Evolutionary conservation across 768 basidiomycete species (phyloP).

Genomic region (Megacollybia marginata): DNA sequence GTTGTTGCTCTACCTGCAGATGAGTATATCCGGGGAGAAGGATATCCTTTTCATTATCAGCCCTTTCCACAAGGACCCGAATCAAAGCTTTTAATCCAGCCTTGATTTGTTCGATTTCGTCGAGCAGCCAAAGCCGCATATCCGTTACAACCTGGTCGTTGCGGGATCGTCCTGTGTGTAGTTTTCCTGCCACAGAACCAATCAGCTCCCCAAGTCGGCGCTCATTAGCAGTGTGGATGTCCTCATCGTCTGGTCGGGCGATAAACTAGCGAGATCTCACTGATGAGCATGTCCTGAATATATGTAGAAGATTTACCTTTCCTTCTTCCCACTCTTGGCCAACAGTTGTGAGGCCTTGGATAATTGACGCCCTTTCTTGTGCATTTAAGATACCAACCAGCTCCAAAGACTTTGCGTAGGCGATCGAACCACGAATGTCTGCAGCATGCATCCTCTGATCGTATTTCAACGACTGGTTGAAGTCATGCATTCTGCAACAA

Average conservation of each 20-base stretch:
- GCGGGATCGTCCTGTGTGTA: slow-evolving; percentile 94
- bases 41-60: slow-evolving; percentile 87
- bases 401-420: slow-evolving; percentile 84
- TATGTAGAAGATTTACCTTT: slow-evolving; percentile 34
- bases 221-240: slow-evolving; percentile 99
- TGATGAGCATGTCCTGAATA: background rate
- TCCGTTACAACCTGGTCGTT: slow-evolving; percentile 99
- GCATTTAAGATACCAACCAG: slow-evolving; percentile 74
- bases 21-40: slow-evolving; percentile 97
- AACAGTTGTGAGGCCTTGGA: slow-evolving; percentile 67
- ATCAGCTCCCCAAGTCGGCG: slow-evolving; percentile 89
- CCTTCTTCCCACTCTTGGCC: slow-evolving; percentile 81
- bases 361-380: slow-evolving; percentile 68
- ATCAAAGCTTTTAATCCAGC: slow-evolving; percentile 68
- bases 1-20: slow-evolving; percentile 62
- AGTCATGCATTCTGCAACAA: slow-evolving; percentile 81
- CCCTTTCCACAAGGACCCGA: slow-evolving; percentile 84
- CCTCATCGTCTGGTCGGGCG: slow-evolving; percentile 84
- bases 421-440: slow-evolving; percentile 91
- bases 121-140: slow-evolving; percentile 92
- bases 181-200: slow-evolving; percentile 86
- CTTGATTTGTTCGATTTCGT: slow-evolving; percentile 64
- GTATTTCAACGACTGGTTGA: slow-evolving; percentile 94
- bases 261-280: slow-evolving; percentile 60
- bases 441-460: slow-evolving; percentile 91